Conservation (phyloP, 2,329 filamentous ascomycete species). For the Ascochyta viciae-villosae region DNA sequence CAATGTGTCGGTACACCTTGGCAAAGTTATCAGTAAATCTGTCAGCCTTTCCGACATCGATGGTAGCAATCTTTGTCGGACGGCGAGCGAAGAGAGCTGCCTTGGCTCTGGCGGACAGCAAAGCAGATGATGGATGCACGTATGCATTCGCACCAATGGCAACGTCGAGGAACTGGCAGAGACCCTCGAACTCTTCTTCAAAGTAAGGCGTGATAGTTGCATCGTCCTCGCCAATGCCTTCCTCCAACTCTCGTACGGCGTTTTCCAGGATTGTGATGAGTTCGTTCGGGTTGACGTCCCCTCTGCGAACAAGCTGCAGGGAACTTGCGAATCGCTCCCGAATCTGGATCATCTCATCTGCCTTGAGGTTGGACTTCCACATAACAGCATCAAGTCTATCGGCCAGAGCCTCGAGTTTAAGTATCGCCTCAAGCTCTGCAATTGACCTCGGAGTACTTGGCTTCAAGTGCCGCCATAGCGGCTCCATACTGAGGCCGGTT, state of each 20-base stretch:
- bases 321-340: constrained; percentile 44
- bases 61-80: constrained; percentile 38
- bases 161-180: constrained; percentile 48
- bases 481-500: constrained; percentile 81
- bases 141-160: constrained; percentile 20
- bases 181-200: constrained; percentile 46
- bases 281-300: constrained; percentile 39
- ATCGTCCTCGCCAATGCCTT: constrained; percentile 37
- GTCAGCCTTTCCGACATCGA: constrained; percentile 16
- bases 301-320: constrained; percentile 38
- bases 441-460: constrained; percentile 60
- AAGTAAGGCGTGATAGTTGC: constrained; percentile 42
- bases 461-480: constrained; percentile 75
- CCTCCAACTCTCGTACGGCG: constrained; percentile 42
- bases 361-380: constrained; percentile 43
- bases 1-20: constrained; percentile 34
- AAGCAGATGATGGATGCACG: constrained; percentile 16
- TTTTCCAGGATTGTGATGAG: constrained; percentile 37
- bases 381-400: constrained; percentile 54
- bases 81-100: constrained; percentile 46
- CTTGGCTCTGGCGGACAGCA: constrained; percentile 32
- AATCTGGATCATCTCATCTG: constrained; percentile 47
- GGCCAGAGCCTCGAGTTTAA: constrained; percentile 55
- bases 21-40: constrained; percentile 28
- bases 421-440: constrained; percentile 47